A percentile compares a stretch with the other conserved stretches of the same genome.
Evolutionary conservation across 2,329 filamentous ascomycete genomes (phyloP).

Genomic region (Sarocladium brachiariae): DNA sequence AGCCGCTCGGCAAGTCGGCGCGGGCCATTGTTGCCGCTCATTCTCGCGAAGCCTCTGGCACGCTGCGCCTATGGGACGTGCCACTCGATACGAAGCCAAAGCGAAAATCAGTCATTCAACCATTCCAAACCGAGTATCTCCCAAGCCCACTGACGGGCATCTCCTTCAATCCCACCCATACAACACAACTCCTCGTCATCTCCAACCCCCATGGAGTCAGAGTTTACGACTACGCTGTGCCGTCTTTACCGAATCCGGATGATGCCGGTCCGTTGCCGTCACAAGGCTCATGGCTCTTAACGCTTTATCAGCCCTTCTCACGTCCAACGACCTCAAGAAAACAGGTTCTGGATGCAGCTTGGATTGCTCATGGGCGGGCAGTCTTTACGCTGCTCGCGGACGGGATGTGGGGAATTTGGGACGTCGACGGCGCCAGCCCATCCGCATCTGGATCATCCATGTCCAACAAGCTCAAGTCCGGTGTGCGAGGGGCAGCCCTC

Average conservation of each 20-base stretch:
- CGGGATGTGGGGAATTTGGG: conserved; percentile 63
- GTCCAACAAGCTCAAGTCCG: conserved; percentile 43
- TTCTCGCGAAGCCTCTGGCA: conserved; percentile 52
- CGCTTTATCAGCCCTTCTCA: conserved; percentile 51
- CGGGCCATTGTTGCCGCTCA: conserved; percentile 54
- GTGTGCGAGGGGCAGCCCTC: conserved; percentile 50
- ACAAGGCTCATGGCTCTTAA: conserved; percentile 59
- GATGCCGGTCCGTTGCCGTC: conserved; percentile 43
- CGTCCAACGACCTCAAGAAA: conserved; percentile 46
- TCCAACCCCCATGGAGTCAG: conserved; percentile 49
- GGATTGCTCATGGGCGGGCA: conserved; percentile 54
- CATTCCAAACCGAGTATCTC: conserved; percentile 56
- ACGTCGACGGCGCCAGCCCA: conserved; percentile 52
- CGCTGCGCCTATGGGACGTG: conserved; percentile 52
- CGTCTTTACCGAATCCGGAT: conserved; percentile 46
- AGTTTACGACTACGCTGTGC: conserved; percentile 53
- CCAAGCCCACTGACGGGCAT: conserved; percentile 47
- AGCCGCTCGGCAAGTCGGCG: conserved; percentile 32
- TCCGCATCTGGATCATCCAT: conserved; percentile 33
- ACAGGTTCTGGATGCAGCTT: conserved; percentile 54
- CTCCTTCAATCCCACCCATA: conserved; percentile 51
- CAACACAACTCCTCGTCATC: conserved; percentile 51
- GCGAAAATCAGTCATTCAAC: conserved; percentile 26
- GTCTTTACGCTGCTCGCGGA: conserved; percentile 53
- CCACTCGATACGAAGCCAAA: conserved; percentile 35